A percentile compares a stretch with the other conserved stretches of the same genome.
These are phyloP conservation scores for Trichoderma pleuroti DNA, from an alignment of 2,329 filamentous ascomycete genomes.

Conservation along the genomic window DNA sequence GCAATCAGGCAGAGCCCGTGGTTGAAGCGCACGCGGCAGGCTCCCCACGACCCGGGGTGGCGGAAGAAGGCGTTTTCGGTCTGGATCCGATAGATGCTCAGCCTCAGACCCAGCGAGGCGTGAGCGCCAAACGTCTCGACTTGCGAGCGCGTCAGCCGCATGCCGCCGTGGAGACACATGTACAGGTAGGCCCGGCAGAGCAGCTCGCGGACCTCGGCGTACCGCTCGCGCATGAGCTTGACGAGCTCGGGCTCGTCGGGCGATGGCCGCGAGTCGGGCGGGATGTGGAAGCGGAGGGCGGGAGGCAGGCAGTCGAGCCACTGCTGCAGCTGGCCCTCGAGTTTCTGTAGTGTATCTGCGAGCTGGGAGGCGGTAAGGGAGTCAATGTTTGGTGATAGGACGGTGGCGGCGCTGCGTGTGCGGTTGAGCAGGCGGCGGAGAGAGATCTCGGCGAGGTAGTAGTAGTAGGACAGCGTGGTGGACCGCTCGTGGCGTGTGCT, in stretches of 20 bases:
- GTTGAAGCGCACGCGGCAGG: neutral
- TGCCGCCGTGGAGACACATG: conserved; percentile 7
- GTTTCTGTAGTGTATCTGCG: neutral
- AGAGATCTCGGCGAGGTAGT: conserved; percentile 5
- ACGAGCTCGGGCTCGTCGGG: neutral
- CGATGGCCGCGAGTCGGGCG: neutral
- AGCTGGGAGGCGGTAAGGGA: neutral
- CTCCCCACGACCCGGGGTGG: conserved; percentile 1
- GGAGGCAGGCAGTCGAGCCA: neutral
- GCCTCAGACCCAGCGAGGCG: neutral
- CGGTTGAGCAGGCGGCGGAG: conserved; percentile 4
- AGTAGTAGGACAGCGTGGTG: neutral
- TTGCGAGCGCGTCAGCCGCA: neutral
- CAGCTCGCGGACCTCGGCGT: neutral
- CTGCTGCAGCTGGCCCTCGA: neutral
- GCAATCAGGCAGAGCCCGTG: conserved; percentile 3
- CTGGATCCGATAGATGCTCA: conserved; percentile 2
- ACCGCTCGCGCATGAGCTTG: neutral
- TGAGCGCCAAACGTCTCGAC: neutral
- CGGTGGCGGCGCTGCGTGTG: neutral
- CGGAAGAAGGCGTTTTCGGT: conserved; percentile 3
- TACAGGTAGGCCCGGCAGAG: conserved; percentile 4
- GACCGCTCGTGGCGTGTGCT: neutral
- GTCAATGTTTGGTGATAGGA: neutral
- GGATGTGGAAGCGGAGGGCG: neutral